Evolutionary conservation across 1,284 basidiomycete species (phyloP).

Genomic region (Neonothopanus nambi): DNA sequence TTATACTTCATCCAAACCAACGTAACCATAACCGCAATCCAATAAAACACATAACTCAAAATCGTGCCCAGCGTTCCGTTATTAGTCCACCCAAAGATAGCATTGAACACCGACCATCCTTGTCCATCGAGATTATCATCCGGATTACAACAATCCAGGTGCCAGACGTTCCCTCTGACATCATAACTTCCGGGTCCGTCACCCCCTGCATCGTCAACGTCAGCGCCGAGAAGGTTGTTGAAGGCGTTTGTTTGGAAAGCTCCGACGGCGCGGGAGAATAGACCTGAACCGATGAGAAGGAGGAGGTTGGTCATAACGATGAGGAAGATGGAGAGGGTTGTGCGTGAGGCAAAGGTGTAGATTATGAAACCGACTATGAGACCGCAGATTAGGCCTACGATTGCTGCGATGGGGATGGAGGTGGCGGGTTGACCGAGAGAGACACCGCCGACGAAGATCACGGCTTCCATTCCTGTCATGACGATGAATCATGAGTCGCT

Average conservation of each 20-base stretch:
- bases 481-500: background rate
- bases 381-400: slow-evolving; percentile 81
- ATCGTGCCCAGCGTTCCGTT: slow-evolving; percentile 69
- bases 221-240: slow-evolving; percentile 68
- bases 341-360: slow-evolving; percentile 74
- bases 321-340: slow-evolving; percentile 76
- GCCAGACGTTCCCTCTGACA: slow-evolving; percentile 84
- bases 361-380: slow-evolving; percentile 68
- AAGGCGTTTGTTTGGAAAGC: slow-evolving; percentile 73
- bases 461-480: slow-evolving; percentile 71
- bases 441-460: slow-evolving; percentile 92
- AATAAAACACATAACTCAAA: slow-evolving; percentile 78
- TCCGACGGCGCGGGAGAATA: slow-evolving; percentile 76
- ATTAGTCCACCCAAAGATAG: slow-evolving; percentile 79
- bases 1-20: slow-evolving; percentile 72
- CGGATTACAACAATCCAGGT: slow-evolving; percentile 82
- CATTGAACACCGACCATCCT: slow-evolving; percentile 76
- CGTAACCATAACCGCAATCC: slow-evolving; percentile 66
- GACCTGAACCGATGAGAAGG: slow-evolving; percentile 88
- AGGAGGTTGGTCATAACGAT: slow-evolving; percentile 87
- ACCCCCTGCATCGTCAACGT: slow-evolving; percentile 77
- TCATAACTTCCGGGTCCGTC: slow-evolving; percentile 82
- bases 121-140: slow-evolving; percentile 53
- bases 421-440: slow-evolving; percentile 78
- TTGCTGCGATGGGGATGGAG: slow-evolving; percentile 87